phyloP scores from a whole-genome alignment of 2,329 filamentous ascomycete species.

The Diaporthe nobilis region DNA sequence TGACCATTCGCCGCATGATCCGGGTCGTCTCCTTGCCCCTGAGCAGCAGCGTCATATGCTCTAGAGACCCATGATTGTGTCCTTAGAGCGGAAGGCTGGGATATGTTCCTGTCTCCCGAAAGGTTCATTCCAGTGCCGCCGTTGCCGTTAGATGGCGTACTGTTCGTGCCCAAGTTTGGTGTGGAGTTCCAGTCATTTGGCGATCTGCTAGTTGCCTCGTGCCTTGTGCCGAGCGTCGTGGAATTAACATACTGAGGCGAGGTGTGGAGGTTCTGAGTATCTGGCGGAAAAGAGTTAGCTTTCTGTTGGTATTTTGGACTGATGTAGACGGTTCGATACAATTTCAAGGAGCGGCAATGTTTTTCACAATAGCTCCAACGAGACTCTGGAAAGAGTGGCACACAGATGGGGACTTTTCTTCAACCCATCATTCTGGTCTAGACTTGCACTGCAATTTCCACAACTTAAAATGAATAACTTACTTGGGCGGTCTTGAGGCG shows the following conservation, averaged over 20 bases:
- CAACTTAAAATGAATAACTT: not conserved
- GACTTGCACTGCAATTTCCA: not conserved
- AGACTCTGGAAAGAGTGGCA: not conserved
- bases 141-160: slow-evolving; percentile 1
- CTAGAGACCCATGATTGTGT: slow-evolving; percentile 43
- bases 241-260: not conserved
- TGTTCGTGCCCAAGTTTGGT: not conserved
- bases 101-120: not conserved
- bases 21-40: slow-evolving; percentile 20
- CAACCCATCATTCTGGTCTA: not conserved
- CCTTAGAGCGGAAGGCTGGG: not conserved
- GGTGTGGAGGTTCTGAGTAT: not conserved
- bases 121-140: not conserved
- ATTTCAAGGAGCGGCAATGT: not conserved
- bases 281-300: not conserved
- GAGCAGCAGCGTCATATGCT: slow-evolving; percentile 33
- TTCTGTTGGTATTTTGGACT: not conserved
- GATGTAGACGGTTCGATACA: too few species aligned
- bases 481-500: slow-evolving; percentile 24
- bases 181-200: slow-evolving; percentile 14
- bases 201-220: slow-evolving; percentile 5
- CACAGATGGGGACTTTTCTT: too few species aligned
- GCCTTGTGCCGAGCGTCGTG: not conserved
- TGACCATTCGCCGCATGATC: not conserved
- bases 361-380: too few species aligned